Evolutionary conservation across 768 basidiomycete genomes (phyloP).

Genomic region (Kwoniella sp.): DNA sequence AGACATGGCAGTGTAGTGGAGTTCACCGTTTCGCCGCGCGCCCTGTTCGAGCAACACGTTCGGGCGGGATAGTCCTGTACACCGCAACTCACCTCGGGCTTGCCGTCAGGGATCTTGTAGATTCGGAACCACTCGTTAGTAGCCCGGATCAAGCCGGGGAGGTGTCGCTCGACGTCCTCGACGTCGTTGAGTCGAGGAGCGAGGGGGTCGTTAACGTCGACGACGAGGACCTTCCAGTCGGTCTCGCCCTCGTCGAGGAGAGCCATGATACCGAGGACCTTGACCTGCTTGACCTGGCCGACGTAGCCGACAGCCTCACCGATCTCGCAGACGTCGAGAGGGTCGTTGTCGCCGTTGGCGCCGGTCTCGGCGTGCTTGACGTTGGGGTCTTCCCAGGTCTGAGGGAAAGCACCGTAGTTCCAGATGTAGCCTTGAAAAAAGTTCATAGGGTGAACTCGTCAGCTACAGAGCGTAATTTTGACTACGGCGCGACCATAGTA

Average conservation of each 20-base stretch:
- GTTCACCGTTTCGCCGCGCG: too few relatives aligned
- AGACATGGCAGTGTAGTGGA: too few relatives aligned
- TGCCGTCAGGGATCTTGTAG: constrained; percentile 60
- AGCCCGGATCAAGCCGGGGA: constrained; percentile 92
- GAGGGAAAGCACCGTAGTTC: constrained; percentile 99
- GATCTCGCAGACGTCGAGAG: constrained; percentile 99
- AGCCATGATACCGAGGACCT: constrained; percentile 99
- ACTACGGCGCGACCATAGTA: not conserved
- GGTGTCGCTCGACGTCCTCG: constrained; percentile 97
- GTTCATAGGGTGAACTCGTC: not conserved
- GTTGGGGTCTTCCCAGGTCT: constrained; percentile 98
- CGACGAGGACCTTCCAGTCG: constrained; percentile 99
- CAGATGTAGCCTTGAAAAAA: constrained; percentile 68
- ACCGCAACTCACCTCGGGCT: constrained; percentile 55
- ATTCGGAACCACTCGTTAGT: constrained; percentile 97
- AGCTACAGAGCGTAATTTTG: not conserved
- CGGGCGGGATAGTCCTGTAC: not conserved
- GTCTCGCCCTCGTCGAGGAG: constrained; percentile 99
- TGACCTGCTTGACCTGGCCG: constrained; percentile 99
- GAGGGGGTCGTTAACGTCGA: constrained; percentile 92
- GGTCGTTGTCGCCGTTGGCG: constrained; percentile 98
- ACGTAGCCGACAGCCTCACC: constrained; percentile 96
- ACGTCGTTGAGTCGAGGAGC: constrained; percentile 97
- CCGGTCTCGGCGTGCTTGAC: constrained; percentile 91
- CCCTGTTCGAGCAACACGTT: not conserved